Conservation (phyloP, 164 flowering plant species). For the Dillenia turbinata region DNA sequence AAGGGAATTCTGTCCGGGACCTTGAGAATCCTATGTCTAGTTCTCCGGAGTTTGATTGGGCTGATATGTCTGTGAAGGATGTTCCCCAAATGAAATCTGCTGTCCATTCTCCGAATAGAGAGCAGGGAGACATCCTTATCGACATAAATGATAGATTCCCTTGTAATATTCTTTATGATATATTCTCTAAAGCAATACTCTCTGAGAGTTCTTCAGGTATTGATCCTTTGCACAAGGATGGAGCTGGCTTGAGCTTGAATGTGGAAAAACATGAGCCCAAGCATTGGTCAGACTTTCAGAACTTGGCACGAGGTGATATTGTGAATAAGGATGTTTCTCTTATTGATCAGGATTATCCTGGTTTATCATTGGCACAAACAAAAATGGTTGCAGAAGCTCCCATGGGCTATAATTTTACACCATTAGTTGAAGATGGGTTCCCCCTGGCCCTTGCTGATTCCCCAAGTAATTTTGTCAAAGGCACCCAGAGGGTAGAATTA, state of each 20-base stretch:
- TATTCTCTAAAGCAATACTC: conserved; percentile 54
- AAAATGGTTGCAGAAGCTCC: conserved; percentile 35
- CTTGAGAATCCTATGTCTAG: conserved; percentile 28
- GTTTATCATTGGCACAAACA: conserved; percentile 36
- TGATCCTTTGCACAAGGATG: conserved; percentile 41
- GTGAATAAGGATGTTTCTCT: conserved; percentile 65
- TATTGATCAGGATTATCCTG: conserved; percentile 73
- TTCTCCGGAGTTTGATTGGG: conserved; percentile 26
- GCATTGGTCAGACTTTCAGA: conserved; percentile 90
- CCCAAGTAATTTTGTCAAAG: conserved; percentile 24
- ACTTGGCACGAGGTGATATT: conserved; percentile 63
- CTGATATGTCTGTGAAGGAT: conserved; percentile 24
- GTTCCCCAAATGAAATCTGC: conserved; percentile 30
- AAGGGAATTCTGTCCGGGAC: conserved; percentile 21
- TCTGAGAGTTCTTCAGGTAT: conserved; percentile 37
- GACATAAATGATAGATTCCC: conserved; percentile 91
- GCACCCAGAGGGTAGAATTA: conserved; percentile 22
- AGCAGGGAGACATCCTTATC: conserved; percentile 63
- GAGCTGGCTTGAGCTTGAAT: conserved; percentile 78
- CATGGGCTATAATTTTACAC: conserved; percentile 31
- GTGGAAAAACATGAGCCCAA: conserved; percentile 88
- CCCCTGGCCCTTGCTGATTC: conserved; percentile 24
- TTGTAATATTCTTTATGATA: conserved; percentile 79
- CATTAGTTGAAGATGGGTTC: conserved; percentile 27
- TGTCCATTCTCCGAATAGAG: conserved; percentile 18